These are phyloP conservation scores for Didymella glomerata DNA, from an alignment of 2,329 filamentous ascomycete genomes.

Conservation along the genomic window DNA sequence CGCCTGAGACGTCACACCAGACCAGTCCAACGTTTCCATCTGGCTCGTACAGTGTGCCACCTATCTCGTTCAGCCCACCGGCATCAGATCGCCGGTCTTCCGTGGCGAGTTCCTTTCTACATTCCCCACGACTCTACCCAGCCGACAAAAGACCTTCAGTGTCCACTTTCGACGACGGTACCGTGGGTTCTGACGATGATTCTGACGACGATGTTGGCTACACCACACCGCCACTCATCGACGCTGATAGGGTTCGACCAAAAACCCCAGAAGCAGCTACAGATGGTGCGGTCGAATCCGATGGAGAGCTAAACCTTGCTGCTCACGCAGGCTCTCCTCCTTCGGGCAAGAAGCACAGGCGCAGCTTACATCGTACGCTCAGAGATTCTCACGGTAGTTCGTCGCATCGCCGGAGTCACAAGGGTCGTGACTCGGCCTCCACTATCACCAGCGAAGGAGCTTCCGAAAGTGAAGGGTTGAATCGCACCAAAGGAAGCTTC, in stretches of 20 bases:
- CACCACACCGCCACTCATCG: conserved; percentile 45
- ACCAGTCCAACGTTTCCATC: conserved; percentile 47
- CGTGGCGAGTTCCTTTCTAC: conserved; percentile 46
- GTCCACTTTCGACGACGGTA: conserved; percentile 43
- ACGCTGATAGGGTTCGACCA: conserved; percentile 30
- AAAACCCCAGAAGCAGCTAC: conserved; percentile 38
- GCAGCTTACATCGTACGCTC: conserved; percentile 88
- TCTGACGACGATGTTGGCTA: conserved; percentile 45
- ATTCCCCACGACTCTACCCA: conserved; percentile 44
- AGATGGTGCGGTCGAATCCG: conserved; percentile 36
- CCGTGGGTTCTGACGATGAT: conserved; percentile 41
- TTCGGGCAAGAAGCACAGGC: conserved; percentile 75
- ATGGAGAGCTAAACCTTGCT: conserved; percentile 43
- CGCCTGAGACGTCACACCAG: conserved; percentile 53
- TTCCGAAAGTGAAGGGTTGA: conserved; percentile 71
- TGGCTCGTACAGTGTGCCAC: conserved; percentile 40
- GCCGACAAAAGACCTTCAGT: conserved; percentile 47
- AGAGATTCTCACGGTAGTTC: conserved; percentile 76
- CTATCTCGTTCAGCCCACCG: conserved; percentile 46
- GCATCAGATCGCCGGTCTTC: conserved; percentile 44
- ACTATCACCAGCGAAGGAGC: conserved; percentile 60
- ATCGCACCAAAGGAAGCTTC: conserved; percentile 85
- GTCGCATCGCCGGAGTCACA: conserved; percentile 74
- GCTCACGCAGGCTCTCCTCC: conserved; percentile 51
- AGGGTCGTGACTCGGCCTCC: conserved; percentile 75